Percentiles rank a stretch among this genome's conserved stretches.
These are phyloP conservation scores for Arthroderma sp. DNA, from an alignment of 2,329 filamentous ascomycete genomes.

Conservation along the genomic window DNA sequence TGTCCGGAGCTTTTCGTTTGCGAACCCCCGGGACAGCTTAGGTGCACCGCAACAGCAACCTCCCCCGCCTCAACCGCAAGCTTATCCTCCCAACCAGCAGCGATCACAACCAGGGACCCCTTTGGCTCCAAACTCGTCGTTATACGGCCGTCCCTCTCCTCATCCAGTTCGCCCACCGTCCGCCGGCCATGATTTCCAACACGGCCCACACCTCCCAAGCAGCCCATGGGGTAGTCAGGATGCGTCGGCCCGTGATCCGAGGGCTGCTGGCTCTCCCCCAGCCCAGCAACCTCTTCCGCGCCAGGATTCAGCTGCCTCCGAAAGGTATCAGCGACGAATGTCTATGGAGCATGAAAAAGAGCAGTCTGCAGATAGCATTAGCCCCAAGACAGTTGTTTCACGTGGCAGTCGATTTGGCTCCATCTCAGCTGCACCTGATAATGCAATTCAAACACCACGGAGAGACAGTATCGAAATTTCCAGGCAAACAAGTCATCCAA, in stretches of 20 bases:
- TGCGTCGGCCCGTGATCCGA: slow-evolving; percentile 15
- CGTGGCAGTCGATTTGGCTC: slow-evolving; percentile 15
- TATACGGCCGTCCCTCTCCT: slow-evolving; percentile 23
- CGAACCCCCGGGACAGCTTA: slow-evolving; percentile 5
- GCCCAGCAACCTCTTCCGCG: slow-evolving; percentile 17
- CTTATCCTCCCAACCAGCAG: slow-evolving; percentile 15
- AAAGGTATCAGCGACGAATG: slow-evolving; percentile 19
- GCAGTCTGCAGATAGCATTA: slow-evolving; percentile 60
- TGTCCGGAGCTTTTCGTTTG: slow-evolving; percentile 8
- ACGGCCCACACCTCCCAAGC: slow-evolving; percentile 14
- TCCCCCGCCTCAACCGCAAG: slow-evolving; percentile 4
- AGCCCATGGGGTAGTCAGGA: slow-evolving; percentile 23
- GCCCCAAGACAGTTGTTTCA: slow-evolving; percentile 51
- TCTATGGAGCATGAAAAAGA: slow-evolving; percentile 46
- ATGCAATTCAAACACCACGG: neutral
- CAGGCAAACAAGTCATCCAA: slow-evolving; percentile 5
- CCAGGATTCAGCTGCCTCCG: slow-evolving; percentile 30
- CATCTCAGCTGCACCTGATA: slow-evolving; percentile 8
- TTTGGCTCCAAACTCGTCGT: slow-evolving; percentile 31
- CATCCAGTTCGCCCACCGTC: slow-evolving; percentile 25
- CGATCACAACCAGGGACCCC: slow-evolving; percentile 37
- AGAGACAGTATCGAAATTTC: neutral
- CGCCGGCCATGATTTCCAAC: slow-evolving; percentile 24
- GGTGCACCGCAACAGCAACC: neutral
- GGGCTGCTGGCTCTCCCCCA: slow-evolving; percentile 19